Percentiles rank a stretch among this genome's conserved stretches.
These are phyloP conservation scores for Vitis amurensis DNA, from an alignment of 164 flowering plant genomes.

Conservation along the genomic window DNA sequence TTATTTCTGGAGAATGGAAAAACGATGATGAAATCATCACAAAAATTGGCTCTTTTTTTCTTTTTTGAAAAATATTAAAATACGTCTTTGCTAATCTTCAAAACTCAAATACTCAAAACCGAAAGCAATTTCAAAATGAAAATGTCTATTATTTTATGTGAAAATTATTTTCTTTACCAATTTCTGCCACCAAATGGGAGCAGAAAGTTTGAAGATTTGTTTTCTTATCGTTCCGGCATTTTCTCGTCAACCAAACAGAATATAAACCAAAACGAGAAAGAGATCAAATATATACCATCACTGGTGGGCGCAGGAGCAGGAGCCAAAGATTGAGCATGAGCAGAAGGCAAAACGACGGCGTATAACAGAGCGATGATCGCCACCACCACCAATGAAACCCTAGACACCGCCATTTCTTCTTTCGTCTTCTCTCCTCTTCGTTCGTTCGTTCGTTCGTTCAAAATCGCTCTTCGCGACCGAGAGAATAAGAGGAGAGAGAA, in stretches of 20 bases:
- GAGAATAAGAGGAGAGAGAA: neutral
- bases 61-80: no score
- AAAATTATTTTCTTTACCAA: neutral
- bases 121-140: no score
- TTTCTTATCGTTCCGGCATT: neutral
- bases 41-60: no score
- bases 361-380: slow-evolving; percentile 25
- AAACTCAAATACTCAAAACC: no score
- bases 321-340: slow-evolving; percentile 33
- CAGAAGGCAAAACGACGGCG: slow-evolving; percentile 26
- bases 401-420: slow-evolving; percentile 30
- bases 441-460: neutral
- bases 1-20: no score
- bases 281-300: slow-evolving; percentile 34
- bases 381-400: slow-evolving; percentile 23
- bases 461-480: neutral
- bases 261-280: neutral
- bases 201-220: no score
- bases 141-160: neutral
- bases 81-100: no score
- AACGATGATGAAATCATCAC: no score
- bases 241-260: neutral
- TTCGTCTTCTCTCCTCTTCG: neutral
- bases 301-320: slow-evolving; percentile 55
- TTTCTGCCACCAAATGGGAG: no score